phyloP scores from a whole-genome alignment of 2,329 filamentous ascomycete genomes.

The Talaromyces sp. region DNA sequence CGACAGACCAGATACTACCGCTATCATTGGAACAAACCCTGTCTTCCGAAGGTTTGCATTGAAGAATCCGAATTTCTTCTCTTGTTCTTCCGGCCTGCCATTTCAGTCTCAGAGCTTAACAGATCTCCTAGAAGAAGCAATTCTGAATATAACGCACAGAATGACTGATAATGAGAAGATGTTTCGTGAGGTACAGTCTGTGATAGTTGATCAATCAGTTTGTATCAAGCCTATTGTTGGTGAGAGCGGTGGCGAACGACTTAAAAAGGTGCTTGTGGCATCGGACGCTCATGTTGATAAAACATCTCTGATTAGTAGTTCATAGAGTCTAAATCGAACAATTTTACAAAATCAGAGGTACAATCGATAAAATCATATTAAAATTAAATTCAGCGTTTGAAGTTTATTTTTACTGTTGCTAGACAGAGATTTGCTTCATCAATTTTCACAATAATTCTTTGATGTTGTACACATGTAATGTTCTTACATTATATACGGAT shows the following conservation, averaged over 20 bases:
- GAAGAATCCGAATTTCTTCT: not conserved
- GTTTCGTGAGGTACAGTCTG: conserved; percentile 1
- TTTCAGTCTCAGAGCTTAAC: not conserved
- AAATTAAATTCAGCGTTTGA: not conserved
- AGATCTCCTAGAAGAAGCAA: not conserved
- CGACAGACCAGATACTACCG: conserved; percentile 2
- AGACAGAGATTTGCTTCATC: not conserved
- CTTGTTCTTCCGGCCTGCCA: not conserved
- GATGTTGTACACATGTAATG: not conserved
- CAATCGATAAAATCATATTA: not conserved
- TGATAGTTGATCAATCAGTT: not conserved
- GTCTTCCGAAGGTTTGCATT: not conserved
- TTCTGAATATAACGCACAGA: conserved; percentile 4
- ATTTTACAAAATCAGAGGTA: not conserved
- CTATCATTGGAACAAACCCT: not conserved
- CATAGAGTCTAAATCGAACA: not conserved
- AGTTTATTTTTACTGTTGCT: not conserved
- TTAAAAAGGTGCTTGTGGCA: not conserved
- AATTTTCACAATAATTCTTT: not conserved
- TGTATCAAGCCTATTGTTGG: not conserved
- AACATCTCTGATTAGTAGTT: not conserved
- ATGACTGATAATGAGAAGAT: conserved; percentile 11
- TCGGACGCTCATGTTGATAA: not conserved
- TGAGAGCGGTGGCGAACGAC: not conserved
- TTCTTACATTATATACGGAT: not conserved